A percentile compares a stretch with the other conserved stretches of the same genome.
Conservation (phyloP, 2,329 filamentous ascomycete genomes). For the Ramichloridium luteum region DNA sequence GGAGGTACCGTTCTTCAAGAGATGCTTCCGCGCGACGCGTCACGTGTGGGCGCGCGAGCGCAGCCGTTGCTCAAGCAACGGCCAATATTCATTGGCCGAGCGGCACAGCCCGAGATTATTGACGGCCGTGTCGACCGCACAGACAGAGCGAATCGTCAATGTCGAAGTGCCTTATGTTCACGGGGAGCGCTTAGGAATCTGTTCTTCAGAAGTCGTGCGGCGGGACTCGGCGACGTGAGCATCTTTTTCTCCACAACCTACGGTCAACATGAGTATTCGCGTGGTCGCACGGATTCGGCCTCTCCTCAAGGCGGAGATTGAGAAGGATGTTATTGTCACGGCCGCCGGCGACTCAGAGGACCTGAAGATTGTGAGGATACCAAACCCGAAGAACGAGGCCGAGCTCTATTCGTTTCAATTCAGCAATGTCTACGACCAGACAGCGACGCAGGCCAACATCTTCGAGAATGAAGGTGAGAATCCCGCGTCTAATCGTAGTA, state of each 20-base stretch:
- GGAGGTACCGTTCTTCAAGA: no score
- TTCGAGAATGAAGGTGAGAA: slow-evolving; percentile 75
- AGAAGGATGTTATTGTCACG: slow-evolving; percentile 75
- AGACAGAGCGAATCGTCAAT: no score
- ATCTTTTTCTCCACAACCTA: slow-evolving; percentile 1
- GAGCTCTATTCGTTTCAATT: slow-evolving; percentile 93
- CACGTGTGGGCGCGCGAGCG: no score
- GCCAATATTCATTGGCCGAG: no score
- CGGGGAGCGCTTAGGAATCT: no score
- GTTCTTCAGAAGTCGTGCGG: no score
- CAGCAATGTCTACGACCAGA: slow-evolving; percentile 78
- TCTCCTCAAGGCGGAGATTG: slow-evolving; percentile 70
- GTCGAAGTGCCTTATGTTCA: no score
- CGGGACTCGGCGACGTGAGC: neutral
- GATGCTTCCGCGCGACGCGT: no score
- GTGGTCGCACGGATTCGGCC: slow-evolving; percentile 87
- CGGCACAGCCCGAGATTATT: no score
- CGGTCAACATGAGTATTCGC: slow-evolving; percentile 47
- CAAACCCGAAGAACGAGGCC: slow-evolving; percentile 80
- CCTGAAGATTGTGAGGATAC: slow-evolving; percentile 60
- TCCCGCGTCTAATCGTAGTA: slow-evolving; percentile 4
- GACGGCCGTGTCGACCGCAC: no score
- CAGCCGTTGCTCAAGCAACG: no score
- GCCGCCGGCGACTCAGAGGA: slow-evolving; percentile 35
- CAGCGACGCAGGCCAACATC: slow-evolving; percentile 70